Percentiles rank a stretch among this genome's conserved stretches.
phyloP scores from a whole-genome alignment of 768 basidiomycete species.

The Termitomyces sp. region DNA sequence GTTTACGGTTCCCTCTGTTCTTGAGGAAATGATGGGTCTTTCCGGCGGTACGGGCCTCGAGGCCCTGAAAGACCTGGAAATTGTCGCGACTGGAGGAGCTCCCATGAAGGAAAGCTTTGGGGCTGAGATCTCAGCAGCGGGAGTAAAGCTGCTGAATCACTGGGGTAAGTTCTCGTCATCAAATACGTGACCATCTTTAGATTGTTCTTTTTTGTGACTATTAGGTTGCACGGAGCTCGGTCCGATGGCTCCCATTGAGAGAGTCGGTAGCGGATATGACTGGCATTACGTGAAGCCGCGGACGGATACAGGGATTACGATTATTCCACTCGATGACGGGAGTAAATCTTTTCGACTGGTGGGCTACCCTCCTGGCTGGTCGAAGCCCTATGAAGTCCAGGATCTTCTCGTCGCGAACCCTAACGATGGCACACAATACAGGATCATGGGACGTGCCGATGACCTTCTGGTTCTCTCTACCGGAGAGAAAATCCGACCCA shows the following conservation, averaged over 20 bases:
- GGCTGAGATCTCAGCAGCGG: slow-evolving; percentile 20
- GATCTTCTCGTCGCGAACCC: slow-evolving; percentile 32
- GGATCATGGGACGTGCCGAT: slow-evolving; percentile 31
- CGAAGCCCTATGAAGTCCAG: slow-evolving; percentile 26
- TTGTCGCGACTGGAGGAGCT: slow-evolving; percentile 32
- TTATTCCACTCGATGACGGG: slow-evolving; percentile 21
- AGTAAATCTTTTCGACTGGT: slow-evolving; percentile 21
- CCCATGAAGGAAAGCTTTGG: slow-evolving; percentile 32
- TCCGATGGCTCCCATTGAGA: slow-evolving; percentile 28
- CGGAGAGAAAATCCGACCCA: slow-evolving; percentile 35
- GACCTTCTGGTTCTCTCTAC: slow-evolving; percentile 37
- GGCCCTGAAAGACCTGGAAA: slow-evolving; percentile 23
- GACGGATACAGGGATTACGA: slow-evolving; percentile 22
- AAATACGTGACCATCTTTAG: neutral
- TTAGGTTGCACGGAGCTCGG: slow-evolving; percentile 31
- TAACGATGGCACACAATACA: slow-evolving; percentile 21
- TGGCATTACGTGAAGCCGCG: slow-evolving; percentile 32
- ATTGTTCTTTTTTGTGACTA: neutral
- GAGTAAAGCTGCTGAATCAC: slow-evolving; percentile 32
- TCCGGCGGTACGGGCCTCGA: slow-evolving; percentile 20
- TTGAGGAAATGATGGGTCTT: slow-evolving; percentile 28
- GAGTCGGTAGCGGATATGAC: slow-evolving; percentile 24
- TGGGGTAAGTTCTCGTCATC: slow-evolving; percentile 24
- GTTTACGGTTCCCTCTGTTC: slow-evolving; percentile 32
- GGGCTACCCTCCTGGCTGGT: slow-evolving; percentile 28